Conservation (phyloP, 768 basidiomycete species). For the Auriscalpium microsporum region DNA sequence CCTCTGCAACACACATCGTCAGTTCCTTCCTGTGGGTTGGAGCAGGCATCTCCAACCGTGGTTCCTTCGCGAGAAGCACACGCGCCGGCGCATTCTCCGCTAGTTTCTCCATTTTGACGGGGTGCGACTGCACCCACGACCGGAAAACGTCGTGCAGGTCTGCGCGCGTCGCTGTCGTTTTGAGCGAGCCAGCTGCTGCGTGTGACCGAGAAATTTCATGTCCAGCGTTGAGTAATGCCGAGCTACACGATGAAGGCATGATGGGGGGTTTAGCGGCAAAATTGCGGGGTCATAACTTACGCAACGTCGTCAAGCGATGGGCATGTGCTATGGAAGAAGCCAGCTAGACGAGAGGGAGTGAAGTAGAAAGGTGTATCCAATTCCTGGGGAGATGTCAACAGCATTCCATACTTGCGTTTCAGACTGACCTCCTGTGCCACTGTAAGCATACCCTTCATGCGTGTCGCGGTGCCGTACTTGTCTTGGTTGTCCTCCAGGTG, state of each 20-base stretch:
- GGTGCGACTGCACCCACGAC: constrained; percentile 74
- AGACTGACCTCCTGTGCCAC: constrained; percentile 73
- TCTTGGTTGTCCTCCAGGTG: constrained; percentile 57
- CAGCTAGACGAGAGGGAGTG: constrained; percentile 70
- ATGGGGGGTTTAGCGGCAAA: neutral
- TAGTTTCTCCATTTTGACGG: constrained; percentile 80
- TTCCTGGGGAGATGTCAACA: constrained; percentile 42
- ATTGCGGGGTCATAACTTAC: constrained; percentile 36
- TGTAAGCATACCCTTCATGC: constrained; percentile 95
- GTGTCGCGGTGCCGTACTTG: constrained; percentile 65
- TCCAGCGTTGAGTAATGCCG: constrained; percentile 82
- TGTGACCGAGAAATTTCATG: constrained; percentile 86
- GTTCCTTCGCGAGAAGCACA: constrained; percentile 57
- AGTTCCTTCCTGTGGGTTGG: neutral
- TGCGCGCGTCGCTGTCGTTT: constrained; percentile 69
- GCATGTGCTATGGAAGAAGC: constrained; percentile 73
- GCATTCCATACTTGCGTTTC: neutral
- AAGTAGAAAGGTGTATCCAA: constrained; percentile 77
- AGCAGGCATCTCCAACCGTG: constrained; percentile 39
- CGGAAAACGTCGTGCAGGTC: constrained; percentile 79
- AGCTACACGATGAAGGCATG: constrained; percentile 35
- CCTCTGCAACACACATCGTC: constrained; percentile 28
- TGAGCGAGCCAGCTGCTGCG: constrained; percentile 80
- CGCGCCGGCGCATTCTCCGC: constrained; percentile 64
- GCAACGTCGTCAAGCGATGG: constrained; percentile 69